Evolutionary conservation across 805 yeast species (phyloP), one percentile per base, ranked within the genome.

Genomic region (Schizosaccharomyces lindneri): DNA sequence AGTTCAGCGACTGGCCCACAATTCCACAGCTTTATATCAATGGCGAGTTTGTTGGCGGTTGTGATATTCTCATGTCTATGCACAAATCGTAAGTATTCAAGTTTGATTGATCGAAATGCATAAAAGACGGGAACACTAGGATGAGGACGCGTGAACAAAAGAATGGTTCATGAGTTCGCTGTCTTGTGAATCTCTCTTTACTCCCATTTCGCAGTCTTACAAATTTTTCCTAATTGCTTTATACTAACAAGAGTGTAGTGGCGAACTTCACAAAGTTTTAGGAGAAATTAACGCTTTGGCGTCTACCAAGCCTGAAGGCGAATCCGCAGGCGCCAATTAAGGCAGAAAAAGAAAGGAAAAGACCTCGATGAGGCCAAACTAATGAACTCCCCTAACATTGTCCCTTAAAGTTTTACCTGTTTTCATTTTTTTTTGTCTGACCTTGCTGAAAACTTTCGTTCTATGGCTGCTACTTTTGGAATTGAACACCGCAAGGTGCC

Each of bases 1-100:
- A 93, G 71, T 93, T 80, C 73, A 82, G 90, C 66, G 83, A 85
- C 65, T 93, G 99, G 99, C 99, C 99, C 62, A 93, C 99, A 0
- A 88, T 93, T 63, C 99, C 99, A 17, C 99, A 93, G 73, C 78
- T 93, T 55, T 93, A 89, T 70, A 87, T 93, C 62, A 73, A 75
- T 66, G 65, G 83, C 66, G 98, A 93, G 70, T 93, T 93, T 70
- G 79, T 93, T 62, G 99, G 99, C 57, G 99, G 99, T 4, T 93
- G 97, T 73, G 99, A 93, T 73, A 89, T 93, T 65, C 78, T 93
- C 61, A 87, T 84, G 70, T 81, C 85, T 62, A 89, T 93, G 97
- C 86, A 94, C 48, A 85, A 84, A 15, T 51, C 57, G 57, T 51
- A 51, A 21, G 57, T 51, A 51, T 5, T 15, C 27, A 46, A 46